phyloP scores from a whole-genome alignment of 495 filamentous ascomycete species.

The Penicillium taxi region DNA sequence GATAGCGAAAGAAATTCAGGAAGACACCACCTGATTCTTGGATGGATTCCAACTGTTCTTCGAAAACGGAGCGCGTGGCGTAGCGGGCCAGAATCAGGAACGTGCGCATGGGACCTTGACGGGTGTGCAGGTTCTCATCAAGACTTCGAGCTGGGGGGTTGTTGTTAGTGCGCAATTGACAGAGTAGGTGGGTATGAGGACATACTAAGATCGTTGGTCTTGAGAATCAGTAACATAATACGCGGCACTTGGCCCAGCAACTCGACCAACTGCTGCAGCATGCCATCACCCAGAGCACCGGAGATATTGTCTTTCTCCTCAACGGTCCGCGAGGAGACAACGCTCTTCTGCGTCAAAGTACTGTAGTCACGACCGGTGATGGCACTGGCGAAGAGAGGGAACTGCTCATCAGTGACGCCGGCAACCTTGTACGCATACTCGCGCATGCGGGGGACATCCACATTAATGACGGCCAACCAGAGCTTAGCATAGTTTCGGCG shows the following conservation, averaged over 20 bases:
- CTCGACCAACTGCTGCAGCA: conserved; percentile 80
- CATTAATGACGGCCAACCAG: conserved; percentile 92
- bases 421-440: conserved; percentile 84
- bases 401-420: conserved; percentile 83
- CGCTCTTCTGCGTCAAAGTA: conserved; percentile 52
- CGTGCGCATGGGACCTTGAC: conserved; percentile 75
- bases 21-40: conserved; percentile 48
- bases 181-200: conserved; percentile 4
- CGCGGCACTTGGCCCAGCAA: conserved; percentile 82
- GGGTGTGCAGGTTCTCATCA: conserved; percentile 88
- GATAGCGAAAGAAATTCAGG: conserved; percentile 46
- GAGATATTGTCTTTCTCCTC: conserved; percentile 78
- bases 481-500: conserved; percentile 90
- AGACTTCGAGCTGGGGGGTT: conserved; percentile 60
- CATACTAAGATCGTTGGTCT: conserved; percentile 93
- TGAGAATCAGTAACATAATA: conserved; percentile 90
- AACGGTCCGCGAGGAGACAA: conserved; percentile 55
- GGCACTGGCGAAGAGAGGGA: conserved; percentile 89
- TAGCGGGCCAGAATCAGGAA: conserved; percentile 94
- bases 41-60: conserved; percentile 74
- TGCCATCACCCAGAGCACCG: conserved; percentile 72
- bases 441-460: conserved; percentile 74
- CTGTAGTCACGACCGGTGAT: conserved; percentile 92
- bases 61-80: conserved; percentile 79
- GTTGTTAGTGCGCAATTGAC: conserved; percentile 6